phyloP scores from a whole-genome alignment of 2,329 filamentous ascomycete genomes.

The Verticillium zaregamsianum region DNA sequence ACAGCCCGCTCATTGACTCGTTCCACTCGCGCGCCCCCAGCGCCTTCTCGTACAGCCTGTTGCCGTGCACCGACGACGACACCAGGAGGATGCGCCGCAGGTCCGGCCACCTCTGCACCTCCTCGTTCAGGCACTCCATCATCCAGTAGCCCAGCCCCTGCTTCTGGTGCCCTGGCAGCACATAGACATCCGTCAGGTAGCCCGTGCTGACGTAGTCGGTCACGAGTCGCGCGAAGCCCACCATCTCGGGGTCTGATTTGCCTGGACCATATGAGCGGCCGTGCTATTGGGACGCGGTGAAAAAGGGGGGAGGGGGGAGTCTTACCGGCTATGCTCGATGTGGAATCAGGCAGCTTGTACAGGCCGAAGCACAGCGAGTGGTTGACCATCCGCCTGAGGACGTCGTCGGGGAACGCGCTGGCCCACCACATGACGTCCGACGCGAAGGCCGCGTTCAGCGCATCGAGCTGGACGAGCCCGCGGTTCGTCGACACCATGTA shows the following conservation, averaged over 20 bases:
- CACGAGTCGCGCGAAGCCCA: conserved; percentile 30
- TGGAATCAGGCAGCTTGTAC: conserved; percentile 36
- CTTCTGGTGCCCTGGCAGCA: conserved; percentile 55
- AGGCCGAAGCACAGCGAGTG: conserved; percentile 58
- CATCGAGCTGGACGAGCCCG: conserved; percentile 46
- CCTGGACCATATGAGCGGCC: neutral
- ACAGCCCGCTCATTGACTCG: conserved; percentile 33
- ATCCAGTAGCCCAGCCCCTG: conserved; percentile 63
- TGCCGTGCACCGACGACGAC: conserved; percentile 29
- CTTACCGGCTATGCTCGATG: conserved; percentile 25
- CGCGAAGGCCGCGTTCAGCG: conserved; percentile 51
- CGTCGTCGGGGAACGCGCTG: conserved; percentile 40
- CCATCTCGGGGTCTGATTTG: conserved; percentile 25
- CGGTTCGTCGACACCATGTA: conserved; percentile 61
- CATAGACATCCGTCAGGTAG: conserved; percentile 59
- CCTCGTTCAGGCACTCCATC: conserved; percentile 55
- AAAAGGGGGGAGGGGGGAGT: neutral
- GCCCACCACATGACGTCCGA: conserved; percentile 61
- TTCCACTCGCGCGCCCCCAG: conserved; percentile 41
- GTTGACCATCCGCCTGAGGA: conserved; percentile 47
- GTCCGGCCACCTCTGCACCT: conserved; percentile 50
- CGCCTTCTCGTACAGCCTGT: conserved; percentile 42
- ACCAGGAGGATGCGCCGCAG: conserved; percentile 57
- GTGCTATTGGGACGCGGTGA: neutral
- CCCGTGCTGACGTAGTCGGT: conserved; percentile 13